Evolutionary conservation across 306 rosid genomes (phyloP), one percentile per base, ranked within the genome.

Genomic region (Ammopiptanthus mongolicus): DNA sequence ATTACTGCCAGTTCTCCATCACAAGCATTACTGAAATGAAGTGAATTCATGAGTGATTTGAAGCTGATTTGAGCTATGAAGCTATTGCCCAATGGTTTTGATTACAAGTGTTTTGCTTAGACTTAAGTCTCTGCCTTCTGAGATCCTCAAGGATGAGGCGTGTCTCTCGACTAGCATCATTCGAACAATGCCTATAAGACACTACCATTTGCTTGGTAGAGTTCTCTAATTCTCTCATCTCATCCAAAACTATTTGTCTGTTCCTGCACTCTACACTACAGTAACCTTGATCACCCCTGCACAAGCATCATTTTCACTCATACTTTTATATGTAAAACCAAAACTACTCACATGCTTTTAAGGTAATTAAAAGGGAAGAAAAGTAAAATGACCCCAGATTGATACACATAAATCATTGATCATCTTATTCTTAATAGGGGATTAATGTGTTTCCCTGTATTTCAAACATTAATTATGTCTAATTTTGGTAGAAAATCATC

Each of bases 251-350:
- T 57, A 84, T 84, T 66, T 81, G 88, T 18, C 85, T 78, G 57
- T 78, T 70, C 19, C 88, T 5, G 9, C 88, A 84, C 69, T 74
- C 85, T 41, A 48, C 6, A 14, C 85, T 81, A 79, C 88, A 84
- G 42, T 74, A 84, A 12, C 88, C 88, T 69, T 84, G 73, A 70
- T 84, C 88, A 15, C 88, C 85, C 28, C 88, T 84, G 81, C 68
- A 57, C 21, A 58, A 66, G 0, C 47, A 75, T 0, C 72, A 57
- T 19, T 34, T 68, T 23, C 33, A 77, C 60, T 22, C 51, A 50
- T 2, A 37, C 41, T 58, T 31, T 34, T 11, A 6, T 58, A 14
- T 15, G 6, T 47, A 48, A 2, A 25, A 69, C 50, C 18, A 28
- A 41, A 55, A 41, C n/a, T 3, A 36, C 18, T 41, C 55, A 75